Percentiles rank a stretch among this genome's conserved stretches.
Evolutionary conservation across 75 land plant genomes (phyloP).

Genomic region (Sequoiadendron giganteum): DNA sequence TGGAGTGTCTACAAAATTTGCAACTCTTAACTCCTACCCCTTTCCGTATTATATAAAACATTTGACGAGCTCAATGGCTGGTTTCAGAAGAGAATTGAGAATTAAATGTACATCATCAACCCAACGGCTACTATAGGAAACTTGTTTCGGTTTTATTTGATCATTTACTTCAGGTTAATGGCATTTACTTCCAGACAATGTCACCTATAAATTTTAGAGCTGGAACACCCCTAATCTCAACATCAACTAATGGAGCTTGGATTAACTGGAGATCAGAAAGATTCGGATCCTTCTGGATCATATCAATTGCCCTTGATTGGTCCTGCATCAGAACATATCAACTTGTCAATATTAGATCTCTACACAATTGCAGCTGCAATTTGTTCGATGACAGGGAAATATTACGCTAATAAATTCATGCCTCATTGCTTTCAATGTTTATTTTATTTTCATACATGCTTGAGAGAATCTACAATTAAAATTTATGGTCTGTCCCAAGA

Average conservation of each 20-base stretch:
- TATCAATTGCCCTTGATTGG: constrained; percentile 72
- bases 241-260: constrained; percentile 75
- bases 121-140: background rate
- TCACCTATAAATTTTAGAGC: constrained; percentile 83
- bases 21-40: background rate
- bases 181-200: constrained; percentile 58
- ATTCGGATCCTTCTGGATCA: constrained; percentile 59
- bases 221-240: constrained; percentile 89
- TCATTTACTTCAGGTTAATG: background rate
- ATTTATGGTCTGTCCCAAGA: background rate
- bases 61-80: background rate
- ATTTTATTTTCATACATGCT: background rate
- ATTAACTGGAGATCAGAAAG: constrained; percentile 48
- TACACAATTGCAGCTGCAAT: background rate
- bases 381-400: background rate
- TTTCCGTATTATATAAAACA: background rate
- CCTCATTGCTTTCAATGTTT: background rate
- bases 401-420: background rate
- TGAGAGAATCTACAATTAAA: background rate
- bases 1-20: background rate
- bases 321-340: constrained; percentile 45
- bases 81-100: background rate
- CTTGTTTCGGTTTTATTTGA: background rate
- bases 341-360: background rate
- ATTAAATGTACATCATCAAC: background rate